Base-by-base conservation (phyloP, 192 early-diverging fungal genomes). In the Coemansia biformis region DNA sequence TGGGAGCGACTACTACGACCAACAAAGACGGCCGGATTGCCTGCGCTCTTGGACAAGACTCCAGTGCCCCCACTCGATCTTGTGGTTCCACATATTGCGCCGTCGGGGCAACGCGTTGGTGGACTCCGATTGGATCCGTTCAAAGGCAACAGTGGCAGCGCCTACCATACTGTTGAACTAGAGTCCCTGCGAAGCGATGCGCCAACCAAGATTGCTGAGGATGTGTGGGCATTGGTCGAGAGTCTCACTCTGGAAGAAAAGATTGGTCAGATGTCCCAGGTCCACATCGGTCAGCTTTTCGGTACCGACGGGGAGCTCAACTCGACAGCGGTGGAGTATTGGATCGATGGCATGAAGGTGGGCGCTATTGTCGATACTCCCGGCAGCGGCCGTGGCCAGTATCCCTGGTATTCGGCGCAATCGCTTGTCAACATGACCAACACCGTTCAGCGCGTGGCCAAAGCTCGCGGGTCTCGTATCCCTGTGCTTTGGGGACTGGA, bases 241-340 rank as follows among this genome's bases (percentile, higher is more conserved):
- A 59, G 53, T 18, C 63, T 85, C 59, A 66, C 66, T 0, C 28
- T 77, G 9, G 57, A 59, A 10, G 80, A 85, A 33, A 73, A 81
- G 45, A 59, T 67, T 24, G 83, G 83, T 0, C 83, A 85, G 48
- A 83, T 85, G 83, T 76, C 78, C 24, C 83, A 85, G 58, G 60
- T 85, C 18, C 73, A 79, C 37, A 62, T 79, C 26, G 62, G 64
- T 8, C 39, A 59, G 78, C 56, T 85, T 13, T 32, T 82, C 10
- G 56, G 52, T 15, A 28, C 30, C 3, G 56, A 69, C 14, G 83
- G 83, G 5, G 51, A 41, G 14, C 38, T 79, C 31, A 79, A 85
- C 32, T 23, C 43, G 9, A 64, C 55, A 14, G 72, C 70, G 14
- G 75, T 79, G 1, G 59, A 76, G 38, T 66, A 75, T 47, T 83